Conservation (phyloP, 1,284 basidiomycete genomes). For the Pholiota adiposa region DNA sequence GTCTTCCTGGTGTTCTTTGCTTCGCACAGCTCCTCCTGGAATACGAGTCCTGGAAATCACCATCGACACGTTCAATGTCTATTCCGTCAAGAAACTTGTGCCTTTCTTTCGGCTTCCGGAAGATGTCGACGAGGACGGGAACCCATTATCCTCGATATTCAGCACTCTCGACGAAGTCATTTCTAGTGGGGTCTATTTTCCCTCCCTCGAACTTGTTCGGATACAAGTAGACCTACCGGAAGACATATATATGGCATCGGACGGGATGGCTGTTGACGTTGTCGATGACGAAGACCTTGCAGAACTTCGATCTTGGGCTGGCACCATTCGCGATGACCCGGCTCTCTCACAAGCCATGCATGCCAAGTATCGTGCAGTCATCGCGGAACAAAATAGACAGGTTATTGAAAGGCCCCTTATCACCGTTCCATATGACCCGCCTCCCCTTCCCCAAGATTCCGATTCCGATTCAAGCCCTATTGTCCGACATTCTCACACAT, state of each 20-base stretch:
- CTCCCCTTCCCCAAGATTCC: background rate
- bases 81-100: background rate
- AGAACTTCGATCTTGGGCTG: background rate
- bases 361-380: background rate
- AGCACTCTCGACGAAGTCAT: background rate
- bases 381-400: background rate
- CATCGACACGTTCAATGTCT: background rate
- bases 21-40: background rate
- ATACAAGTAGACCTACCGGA: background rate
- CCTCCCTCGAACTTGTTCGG: background rate
- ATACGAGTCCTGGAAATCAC: background rate
- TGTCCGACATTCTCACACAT: too few relatives aligned
- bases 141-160: background rate
- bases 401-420: background rate
- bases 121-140: background rate
- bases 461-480: too few relatives aligned
- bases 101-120: background rate
- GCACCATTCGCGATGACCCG: too few relatives aligned
- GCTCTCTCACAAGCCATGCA: background rate
- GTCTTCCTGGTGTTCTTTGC: background rate
- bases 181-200: background rate
- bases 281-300: background rate
- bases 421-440: background rate
- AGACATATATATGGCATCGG: background rate
- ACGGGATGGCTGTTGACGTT: background rate